Evolutionary conservation across 176 grass and related monocot genomes (phyloP).

Genomic region (Cenchrus fungigraminus): DNA sequence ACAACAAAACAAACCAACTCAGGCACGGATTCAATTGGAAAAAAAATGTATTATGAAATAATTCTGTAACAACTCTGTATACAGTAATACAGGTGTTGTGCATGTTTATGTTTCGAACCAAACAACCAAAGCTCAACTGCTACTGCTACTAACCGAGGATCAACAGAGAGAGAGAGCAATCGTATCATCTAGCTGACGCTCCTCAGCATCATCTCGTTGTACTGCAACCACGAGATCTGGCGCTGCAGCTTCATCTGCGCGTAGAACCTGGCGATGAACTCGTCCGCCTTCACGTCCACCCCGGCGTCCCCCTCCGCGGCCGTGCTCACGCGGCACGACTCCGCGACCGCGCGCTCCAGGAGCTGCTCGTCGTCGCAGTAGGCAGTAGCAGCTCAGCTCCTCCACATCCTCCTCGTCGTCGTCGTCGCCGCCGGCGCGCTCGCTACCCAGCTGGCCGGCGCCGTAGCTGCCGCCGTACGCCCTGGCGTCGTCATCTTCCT

Average conservation of each 20-base stretch:
- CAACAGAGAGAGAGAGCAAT: not conserved
- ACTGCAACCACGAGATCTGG: slow-evolving; percentile 63
- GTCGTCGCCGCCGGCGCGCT: not conserved
- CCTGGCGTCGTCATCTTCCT: not conserved
- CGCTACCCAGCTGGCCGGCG: not conserved
- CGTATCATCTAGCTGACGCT: slow-evolving; percentile 40
- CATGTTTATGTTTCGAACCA: not conserved
- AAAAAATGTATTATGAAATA: not conserved
- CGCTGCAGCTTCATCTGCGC: slow-evolving; percentile 82
- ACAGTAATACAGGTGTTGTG: not conserved
- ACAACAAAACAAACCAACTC: not conserved
- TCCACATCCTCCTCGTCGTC: not conserved
- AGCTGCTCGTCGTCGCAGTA: slow-evolving; percentile 9
- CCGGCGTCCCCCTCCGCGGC: slow-evolving; percentile 42
- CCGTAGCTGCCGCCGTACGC: slow-evolving; percentile 6
- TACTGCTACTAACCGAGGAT: not conserved
- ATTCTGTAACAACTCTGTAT: not conserved
- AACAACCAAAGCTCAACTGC: not conserved
- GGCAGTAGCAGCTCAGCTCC: not conserved
- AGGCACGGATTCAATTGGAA: not conserved
- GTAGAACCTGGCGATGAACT: slow-evolving; percentile 84
- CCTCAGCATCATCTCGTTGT: slow-evolving; percentile 80
- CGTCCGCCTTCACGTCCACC: slow-evolving; percentile 79
- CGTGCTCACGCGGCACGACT: slow-evolving; percentile 34
- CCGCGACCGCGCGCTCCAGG: slow-evolving; percentile 27